Conservation (phyloP, 495 filamentous ascomycete species). For the Aspergillus incahuasiensis region DNA sequence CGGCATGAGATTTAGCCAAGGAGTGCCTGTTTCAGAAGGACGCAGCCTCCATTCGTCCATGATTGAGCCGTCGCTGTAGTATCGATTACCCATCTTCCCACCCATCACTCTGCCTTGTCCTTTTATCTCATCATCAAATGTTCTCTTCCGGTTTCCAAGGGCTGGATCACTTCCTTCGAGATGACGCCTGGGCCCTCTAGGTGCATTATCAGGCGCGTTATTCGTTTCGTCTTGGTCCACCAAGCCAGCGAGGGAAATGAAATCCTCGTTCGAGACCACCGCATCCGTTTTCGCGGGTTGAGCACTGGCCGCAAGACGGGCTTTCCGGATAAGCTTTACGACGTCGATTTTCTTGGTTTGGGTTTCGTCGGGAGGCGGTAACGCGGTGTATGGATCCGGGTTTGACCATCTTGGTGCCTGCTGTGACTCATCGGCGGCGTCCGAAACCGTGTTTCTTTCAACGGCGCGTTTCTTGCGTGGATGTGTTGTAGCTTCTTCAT, state of each 20-base stretch:
- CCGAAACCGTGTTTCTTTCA: conserved; percentile 37
- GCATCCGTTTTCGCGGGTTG: conserved; percentile 45
- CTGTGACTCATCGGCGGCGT: conserved; percentile 18
- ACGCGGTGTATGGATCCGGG: conserved; percentile 81
- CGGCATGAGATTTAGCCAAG: conserved; percentile 51
- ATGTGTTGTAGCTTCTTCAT: conserved; percentile 42
- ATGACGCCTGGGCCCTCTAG: conserved; percentile 27
- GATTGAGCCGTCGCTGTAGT: conserved; percentile 43
- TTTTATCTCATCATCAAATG: conserved; percentile 63
- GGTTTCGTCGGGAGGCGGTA: conserved; percentile 66
- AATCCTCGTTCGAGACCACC: conserved; percentile 65
- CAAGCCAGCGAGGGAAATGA: conserved; percentile 69
- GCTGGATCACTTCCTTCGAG: conserved; percentile 28
- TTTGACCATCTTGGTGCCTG: conserved; percentile 80
- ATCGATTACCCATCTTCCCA: conserved; percentile 42
- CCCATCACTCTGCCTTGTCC: conserved; percentile 34
- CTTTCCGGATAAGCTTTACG: conserved; percentile 82
- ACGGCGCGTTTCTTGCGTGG: conserved; percentile 48
- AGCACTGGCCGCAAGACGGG: conserved; percentile 49
- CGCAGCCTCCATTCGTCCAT: conserved; percentile 52
- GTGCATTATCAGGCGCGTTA: conserved; percentile 33
- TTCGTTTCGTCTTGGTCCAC: conserved; percentile 43
- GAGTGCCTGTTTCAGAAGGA: conserved; percentile 44
- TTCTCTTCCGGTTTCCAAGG: conserved; percentile 61
- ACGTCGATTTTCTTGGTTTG: conserved; percentile 72